Percentiles rank a stretch among this genome's conserved stretches.
Conservation (phyloP, 164 flowering plant genomes). For the Houttuynia cordata region DNA sequence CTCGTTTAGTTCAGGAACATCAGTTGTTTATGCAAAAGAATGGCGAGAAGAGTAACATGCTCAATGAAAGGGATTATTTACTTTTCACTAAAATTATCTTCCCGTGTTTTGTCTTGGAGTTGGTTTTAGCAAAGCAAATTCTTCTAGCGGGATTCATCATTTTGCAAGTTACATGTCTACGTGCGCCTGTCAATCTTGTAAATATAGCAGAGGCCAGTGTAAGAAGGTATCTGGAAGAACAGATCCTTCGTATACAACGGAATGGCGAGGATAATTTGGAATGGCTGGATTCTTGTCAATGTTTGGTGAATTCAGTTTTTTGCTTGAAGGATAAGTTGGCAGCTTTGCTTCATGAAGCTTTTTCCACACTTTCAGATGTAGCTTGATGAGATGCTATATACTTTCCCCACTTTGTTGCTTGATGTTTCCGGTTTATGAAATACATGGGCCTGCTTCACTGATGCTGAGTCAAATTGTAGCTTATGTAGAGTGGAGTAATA, state of each 20-base stretch:
- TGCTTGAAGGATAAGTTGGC: constrained; percentile 31
- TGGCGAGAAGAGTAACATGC: constrained; percentile 4
- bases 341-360: constrained; percentile 37
- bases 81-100: constrained; percentile 42
- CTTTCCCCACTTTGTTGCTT: background rate
- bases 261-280: constrained; percentile 10
- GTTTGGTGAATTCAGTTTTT: constrained; percentile 30
- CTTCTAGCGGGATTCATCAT: constrained; percentile 73
- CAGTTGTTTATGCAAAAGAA: constrained; percentile 16
- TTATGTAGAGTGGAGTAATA: background rate
- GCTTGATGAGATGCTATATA: constrained; percentile 16
- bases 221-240: constrained; percentile 39
- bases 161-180: constrained; percentile 63
- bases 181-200: constrained; percentile 54
- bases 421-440: background rate
- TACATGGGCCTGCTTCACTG: background rate
- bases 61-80: constrained; percentile 7
- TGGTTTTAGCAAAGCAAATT: constrained; percentile 61
- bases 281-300: constrained; percentile 11
- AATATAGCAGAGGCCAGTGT: constrained; percentile 72
- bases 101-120: constrained; percentile 70
- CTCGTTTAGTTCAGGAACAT: constrained; percentile 47
- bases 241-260: constrained; percentile 18
- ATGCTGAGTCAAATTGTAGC: background rate
- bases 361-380: constrained; percentile 32